Evolutionary conservation across 2,329 filamentous ascomycete species (phyloP).

Genomic region (Alternaria hordeiaustralica): DNA sequence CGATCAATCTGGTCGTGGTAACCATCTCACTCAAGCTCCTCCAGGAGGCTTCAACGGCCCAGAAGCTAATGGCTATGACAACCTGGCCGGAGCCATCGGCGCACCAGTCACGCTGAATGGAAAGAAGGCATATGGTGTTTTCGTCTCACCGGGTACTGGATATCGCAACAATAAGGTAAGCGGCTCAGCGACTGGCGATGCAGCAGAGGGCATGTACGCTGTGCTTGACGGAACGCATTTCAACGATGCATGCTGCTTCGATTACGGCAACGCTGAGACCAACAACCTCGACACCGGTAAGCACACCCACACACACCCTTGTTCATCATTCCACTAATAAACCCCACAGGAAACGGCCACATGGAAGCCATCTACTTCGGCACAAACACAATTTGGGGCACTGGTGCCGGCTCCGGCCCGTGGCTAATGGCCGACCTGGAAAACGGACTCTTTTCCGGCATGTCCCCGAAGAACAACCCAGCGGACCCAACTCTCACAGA

Average conservation of each 20-base stretch:
- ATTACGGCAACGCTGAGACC: slow-evolving; percentile 54
- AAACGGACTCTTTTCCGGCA: slow-evolving; percentile 69
- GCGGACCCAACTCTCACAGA: slow-evolving; percentile 60
- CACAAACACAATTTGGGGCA: slow-evolving; percentile 61
- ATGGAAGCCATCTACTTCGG: slow-evolving; percentile 76
- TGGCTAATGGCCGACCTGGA: slow-evolving; percentile 76
- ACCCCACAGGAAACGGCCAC: slow-evolving; percentile 62
- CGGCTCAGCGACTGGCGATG: slow-evolving; percentile 63
- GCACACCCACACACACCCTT: no score
- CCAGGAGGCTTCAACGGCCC: slow-evolving; percentile 65
- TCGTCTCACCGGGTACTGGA: slow-evolving; percentile 66
- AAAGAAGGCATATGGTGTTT: slow-evolving; percentile 69
- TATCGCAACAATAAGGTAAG: slow-evolving; percentile 65
- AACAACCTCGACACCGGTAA: slow-evolving; percentile 53
- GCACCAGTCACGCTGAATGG: slow-evolving; percentile 68
- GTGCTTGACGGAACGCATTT: slow-evolving; percentile 67
- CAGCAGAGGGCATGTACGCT: slow-evolving; percentile 66
- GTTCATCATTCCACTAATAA: no score
- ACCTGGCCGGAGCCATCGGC: slow-evolving; percentile 64
- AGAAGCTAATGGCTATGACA: slow-evolving; percentile 64
- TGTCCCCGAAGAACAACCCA: slow-evolving; percentile 54
- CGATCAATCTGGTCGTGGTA: slow-evolving; percentile 68
- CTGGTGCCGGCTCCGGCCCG: slow-evolving; percentile 64
- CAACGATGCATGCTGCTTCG: slow-evolving; percentile 62
- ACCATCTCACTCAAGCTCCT: slow-evolving; percentile 69